These are phyloP conservation scores for Talinum fruticosum DNA, from an alignment of 148 eudicot species.

Conservation along the genomic window DNA sequence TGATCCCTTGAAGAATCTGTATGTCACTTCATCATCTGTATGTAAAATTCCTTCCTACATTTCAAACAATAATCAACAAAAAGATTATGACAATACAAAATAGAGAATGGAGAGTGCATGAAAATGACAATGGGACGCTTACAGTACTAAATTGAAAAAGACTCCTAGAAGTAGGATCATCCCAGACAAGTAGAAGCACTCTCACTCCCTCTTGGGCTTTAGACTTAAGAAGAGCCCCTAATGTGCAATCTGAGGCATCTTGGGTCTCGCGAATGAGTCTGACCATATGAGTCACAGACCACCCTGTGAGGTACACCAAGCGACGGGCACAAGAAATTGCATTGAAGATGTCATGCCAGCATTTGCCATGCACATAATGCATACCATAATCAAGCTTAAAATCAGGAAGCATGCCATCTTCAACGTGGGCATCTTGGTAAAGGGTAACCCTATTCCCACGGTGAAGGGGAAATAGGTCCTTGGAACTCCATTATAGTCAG, in stretches of 20 bases:
- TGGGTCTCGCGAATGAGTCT: conserved; percentile 54
- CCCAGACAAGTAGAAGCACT: conserved; percentile 86
- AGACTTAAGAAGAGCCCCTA: conserved; percentile 68
- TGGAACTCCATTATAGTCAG: conserved; percentile 62
- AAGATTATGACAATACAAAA: neutral
- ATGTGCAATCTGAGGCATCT: conserved; percentile 30
- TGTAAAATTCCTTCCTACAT: conserved; percentile 68
- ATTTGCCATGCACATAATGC: conserved; percentile 58
- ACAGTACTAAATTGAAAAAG: conserved; percentile 54
- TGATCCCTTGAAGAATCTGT: conserved; percentile 77
- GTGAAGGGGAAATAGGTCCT: conserved; percentile 75
- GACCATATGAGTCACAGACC: conserved; percentile 78
- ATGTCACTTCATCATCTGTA: conserved; percentile 75
- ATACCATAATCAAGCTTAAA: conserved; percentile 50
- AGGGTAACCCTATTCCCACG: conserved; percentile 71
- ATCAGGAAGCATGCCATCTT: conserved; percentile 57
- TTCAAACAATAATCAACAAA: neutral
- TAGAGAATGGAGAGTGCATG: neutral
- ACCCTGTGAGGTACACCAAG: conserved; percentile 78
- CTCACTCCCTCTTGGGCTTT: conserved; percentile 92
- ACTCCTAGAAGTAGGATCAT: conserved; percentile 79
- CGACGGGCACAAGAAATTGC: conserved; percentile 70
- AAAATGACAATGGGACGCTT: conserved; percentile 26
- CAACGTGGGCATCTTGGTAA: conserved; percentile 90
- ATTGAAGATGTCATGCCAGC: conserved; percentile 79